A percentile compares a stretch with the other conserved stretches of the same genome.
Conservation (phyloP, 495 filamentous ascomycete species). For the Penicillium bialowiezense region DNA sequence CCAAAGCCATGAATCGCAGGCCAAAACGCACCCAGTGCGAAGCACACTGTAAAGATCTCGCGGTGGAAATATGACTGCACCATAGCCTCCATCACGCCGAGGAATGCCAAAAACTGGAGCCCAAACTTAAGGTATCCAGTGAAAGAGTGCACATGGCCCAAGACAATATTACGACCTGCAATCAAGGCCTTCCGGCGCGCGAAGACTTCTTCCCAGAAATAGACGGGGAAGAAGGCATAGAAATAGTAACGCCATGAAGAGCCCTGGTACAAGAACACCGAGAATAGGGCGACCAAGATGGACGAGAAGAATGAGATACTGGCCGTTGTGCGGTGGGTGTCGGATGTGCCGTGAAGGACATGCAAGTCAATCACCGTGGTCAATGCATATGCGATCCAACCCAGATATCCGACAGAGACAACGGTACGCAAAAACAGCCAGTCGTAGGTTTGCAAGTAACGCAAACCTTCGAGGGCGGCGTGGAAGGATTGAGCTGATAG, state of each 20-base stretch:
- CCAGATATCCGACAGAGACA: conserved; percentile 89
- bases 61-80: conserved; percentile 88
- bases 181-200: conserved; percentile 67
- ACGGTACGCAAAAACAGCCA: conserved; percentile 97
- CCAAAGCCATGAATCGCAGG: conserved; percentile 68
- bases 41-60: conserved; percentile 82
- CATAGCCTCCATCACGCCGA: conserved; percentile 76
- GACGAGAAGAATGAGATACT: conserved; percentile 71
- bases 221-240: conserved; percentile 86
- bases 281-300: conserved; percentile 68
- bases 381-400: conserved; percentile 94
- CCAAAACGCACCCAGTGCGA: conserved; percentile 72
- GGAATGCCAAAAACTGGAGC: conserved; percentile 61
- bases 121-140: conserved; percentile 49
- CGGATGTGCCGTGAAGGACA: conserved; percentile 70
- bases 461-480: conserved; percentile 74
- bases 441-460: conserved; percentile 94
- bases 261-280: conserved; percentile 72
- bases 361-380: conserved; percentile 89
- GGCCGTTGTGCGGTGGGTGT: conserved; percentile 59
- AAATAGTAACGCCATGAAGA: conserved; percentile 86
- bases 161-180: conserved; percentile 64
- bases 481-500: conserved; percentile 73
- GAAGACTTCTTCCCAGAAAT: conserved; percentile 97
- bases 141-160: conserved; percentile 62